Evolutionary conservation across 2,329 filamentous ascomycete genomes (phyloP).

Genomic region (Sporothrix dimorphospora): DNA sequence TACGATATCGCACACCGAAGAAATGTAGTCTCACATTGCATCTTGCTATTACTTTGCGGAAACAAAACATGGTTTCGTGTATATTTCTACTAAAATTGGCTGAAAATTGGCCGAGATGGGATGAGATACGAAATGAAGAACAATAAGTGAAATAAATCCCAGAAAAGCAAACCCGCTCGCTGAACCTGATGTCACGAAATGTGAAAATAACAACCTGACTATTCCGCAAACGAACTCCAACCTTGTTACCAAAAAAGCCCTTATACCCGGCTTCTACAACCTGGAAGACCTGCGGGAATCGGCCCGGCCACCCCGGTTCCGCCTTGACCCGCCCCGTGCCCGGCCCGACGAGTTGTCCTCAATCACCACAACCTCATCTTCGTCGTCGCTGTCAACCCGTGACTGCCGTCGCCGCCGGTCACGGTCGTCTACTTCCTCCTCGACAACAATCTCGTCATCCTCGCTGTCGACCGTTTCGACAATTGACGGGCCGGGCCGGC

Average conservation of each 20-base stretch:
- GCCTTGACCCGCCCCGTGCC: not conserved
- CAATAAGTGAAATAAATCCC: not conserved
- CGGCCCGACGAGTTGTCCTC: slow-evolving; percentile 23
- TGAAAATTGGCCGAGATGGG: not conserved
- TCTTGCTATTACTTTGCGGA: not conserved
- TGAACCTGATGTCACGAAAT: not conserved
- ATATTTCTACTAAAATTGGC: not conserved
- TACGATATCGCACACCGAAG: too few species aligned
- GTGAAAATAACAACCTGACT: not conserved
- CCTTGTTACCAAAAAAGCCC: not conserved
- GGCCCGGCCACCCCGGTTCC: not conserved
- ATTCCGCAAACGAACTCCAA: not conserved
- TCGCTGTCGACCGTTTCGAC: slow-evolving; percentile 22
- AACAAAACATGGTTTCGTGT: not conserved
- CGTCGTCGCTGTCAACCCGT: slow-evolving; percentile 2
- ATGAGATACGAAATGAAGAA: not conserved
- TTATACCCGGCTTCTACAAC: not conserved
- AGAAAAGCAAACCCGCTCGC: slow-evolving; percentile 7
- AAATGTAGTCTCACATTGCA: too few species aligned
- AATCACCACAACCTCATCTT: slow-evolving; percentile 29
- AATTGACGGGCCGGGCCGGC: not conserved
- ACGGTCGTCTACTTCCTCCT: slow-evolving; percentile 12
- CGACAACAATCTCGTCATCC: slow-evolving; percentile 28
- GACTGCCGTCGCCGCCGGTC: slow-evolving; percentile 15
- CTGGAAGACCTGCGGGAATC: not conserved